Evolutionary conservation across 164 flowering plant species (phyloP).

Genomic region (Cinnamomum micranthum): DNA sequence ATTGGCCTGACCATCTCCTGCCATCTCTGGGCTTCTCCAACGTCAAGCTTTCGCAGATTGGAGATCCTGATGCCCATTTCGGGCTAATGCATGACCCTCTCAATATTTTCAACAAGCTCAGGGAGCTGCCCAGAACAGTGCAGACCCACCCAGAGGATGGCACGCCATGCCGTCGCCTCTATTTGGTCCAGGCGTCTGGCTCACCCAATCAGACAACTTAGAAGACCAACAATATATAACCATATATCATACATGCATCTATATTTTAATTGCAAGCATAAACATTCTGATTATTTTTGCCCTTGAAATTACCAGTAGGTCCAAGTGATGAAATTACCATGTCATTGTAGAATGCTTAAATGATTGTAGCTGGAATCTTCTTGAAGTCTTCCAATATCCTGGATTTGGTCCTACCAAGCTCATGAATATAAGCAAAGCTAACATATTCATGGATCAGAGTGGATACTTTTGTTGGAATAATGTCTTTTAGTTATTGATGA

Average conservation of each 20-base stretch:
- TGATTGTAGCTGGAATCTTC: neutral
- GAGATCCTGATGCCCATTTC: constrained; percentile 89
- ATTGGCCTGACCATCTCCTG: constrained; percentile 87
- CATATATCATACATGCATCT: constrained; percentile 12
- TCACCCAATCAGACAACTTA: constrained; percentile 41
- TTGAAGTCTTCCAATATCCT: neutral
- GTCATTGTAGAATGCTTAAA: neutral
- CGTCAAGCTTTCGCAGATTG: constrained; percentile 77
- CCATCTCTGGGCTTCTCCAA: constrained; percentile 81
- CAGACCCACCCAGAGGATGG: constrained; percentile 82
- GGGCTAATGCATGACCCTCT: constrained; percentile 72
- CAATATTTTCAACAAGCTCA: constrained; percentile 80
- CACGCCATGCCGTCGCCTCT: constrained; percentile 75
- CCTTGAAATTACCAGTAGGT: constrained; percentile 1
- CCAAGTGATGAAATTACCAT: constrained; percentile 4
- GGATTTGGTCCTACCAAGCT: neutral
- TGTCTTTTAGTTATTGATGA: neutral
- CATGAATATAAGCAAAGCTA: neutral
- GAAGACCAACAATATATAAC: constrained; percentile 16
- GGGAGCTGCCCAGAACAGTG: constrained; percentile 65
- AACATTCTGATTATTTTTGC: constrained; percentile 11
- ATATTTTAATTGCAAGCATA: constrained; percentile 6
- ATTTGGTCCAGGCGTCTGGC: constrained; percentile 77
- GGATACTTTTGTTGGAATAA: neutral
- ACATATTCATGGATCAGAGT: constrained; percentile 1